These are phyloP conservation scores for Trypanosoma grayi DNA, from an alignment of 208 protist genomes.

Conservation along the genomic window DNA sequence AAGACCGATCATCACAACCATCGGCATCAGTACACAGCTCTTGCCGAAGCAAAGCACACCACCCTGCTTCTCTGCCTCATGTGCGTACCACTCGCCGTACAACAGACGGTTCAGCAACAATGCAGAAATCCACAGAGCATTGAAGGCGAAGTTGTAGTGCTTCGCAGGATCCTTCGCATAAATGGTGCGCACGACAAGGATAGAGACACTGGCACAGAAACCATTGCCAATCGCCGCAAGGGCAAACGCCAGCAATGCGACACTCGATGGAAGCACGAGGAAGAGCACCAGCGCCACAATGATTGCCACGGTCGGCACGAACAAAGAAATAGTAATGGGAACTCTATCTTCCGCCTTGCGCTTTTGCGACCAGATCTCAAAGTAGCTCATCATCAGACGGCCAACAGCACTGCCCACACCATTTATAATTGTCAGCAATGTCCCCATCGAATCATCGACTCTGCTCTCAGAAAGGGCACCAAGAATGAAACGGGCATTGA, in stretches of 20 bases:
- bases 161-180: constrained; percentile 33
- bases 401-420: constrained; percentile 29
- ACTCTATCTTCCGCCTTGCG: constrained; percentile 25
- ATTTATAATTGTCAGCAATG: constrained; percentile 22
- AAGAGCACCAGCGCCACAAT: constrained; percentile 13
- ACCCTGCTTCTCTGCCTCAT: constrained; percentile 16
- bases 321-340: constrained; percentile 20
- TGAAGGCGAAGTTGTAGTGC: constrained; percentile 33
- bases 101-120: constrained; percentile 27
- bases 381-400: constrained; percentile 24
- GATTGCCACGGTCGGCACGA: constrained; percentile 7
- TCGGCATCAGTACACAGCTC: constrained; percentile 29
- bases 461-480: neutral
- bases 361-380: constrained; percentile 31
- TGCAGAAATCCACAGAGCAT: constrained; percentile 14
- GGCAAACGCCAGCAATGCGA: constrained; percentile 6
- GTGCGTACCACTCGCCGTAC: constrained; percentile 27
- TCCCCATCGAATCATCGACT: constrained; percentile 9
- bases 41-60: constrained; percentile 9
- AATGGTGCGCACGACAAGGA: constrained; percentile 26
- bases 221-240: constrained; percentile 25
- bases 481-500: constrained; percentile 19
- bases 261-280: constrained; percentile 9
- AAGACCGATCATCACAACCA: constrained; percentile 20
- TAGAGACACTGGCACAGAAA: constrained; percentile 12